phyloP scores from a whole-genome alignment of 179 eudicot genomes.

The Amaranthus tricolor region DNA sequence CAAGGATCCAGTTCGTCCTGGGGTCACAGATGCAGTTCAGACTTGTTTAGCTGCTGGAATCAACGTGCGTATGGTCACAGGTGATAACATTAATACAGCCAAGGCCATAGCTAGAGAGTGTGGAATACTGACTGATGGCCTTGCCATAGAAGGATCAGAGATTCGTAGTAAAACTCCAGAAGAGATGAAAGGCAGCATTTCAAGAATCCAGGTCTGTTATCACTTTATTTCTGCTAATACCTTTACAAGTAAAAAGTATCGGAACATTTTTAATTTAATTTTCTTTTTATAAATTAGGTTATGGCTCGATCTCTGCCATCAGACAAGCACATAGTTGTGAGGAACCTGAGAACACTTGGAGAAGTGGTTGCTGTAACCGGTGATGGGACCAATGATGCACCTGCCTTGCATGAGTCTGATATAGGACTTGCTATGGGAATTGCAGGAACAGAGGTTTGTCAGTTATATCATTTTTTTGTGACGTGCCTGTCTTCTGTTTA shows the following conservation, averaged over 20 bases:
- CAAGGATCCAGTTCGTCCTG: conserved; percentile 86
- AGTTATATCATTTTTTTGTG: not conserved
- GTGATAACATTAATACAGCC: conserved; percentile 90
- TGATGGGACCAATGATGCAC: conserved; percentile 98
- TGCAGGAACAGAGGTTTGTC: conserved; percentile 93
- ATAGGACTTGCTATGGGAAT: conserved; percentile 99
- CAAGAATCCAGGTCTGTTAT: conserved; percentile 62
- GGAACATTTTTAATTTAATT: not conserved
- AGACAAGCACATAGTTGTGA: conserved; percentile 75
- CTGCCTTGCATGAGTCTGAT: conserved; percentile 89
- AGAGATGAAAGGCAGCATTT: conserved; percentile 57
- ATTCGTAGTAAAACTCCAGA: conserved; percentile 48
- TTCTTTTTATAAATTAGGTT: conserved; percentile 44
- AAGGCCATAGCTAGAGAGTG: conserved; percentile 95
- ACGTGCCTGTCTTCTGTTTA: conserved; percentile 5
- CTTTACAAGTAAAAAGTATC: not conserved
- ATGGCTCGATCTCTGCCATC: conserved; percentile 93
- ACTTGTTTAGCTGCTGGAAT: conserved; percentile 91
- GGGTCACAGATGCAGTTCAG: conserved; percentile 70
- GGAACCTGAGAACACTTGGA: conserved; percentile 43
- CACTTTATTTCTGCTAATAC: not conserved
- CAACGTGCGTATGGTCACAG: conserved; percentile 89
- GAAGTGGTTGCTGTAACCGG: conserved; percentile 97
- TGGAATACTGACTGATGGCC: conserved; percentile 72
- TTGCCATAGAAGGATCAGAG: conserved; percentile 84